Conservation (phyloP, 768 basidiomycete genomes). For the Lentinus tigrinus region DNA sequence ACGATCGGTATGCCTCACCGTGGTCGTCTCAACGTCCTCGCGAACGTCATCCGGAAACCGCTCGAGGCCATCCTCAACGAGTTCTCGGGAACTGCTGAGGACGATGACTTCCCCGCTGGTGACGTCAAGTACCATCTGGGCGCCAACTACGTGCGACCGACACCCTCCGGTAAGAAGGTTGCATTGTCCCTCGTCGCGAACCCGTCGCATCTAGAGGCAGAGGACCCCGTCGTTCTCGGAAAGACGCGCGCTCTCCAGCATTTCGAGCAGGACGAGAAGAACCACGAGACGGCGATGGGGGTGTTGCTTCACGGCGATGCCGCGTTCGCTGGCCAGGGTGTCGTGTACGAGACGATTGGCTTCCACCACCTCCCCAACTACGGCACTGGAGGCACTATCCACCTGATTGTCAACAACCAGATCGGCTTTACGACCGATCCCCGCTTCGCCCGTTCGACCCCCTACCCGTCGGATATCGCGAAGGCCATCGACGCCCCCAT, state of each 20-base stretch:
- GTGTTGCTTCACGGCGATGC: conserved; percentile 97
- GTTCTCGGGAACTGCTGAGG: conserved; percentile 72
- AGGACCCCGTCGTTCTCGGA: conserved; percentile 96
- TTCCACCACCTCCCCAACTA: conserved; percentile 94
- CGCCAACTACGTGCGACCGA: conserved; percentile 97
- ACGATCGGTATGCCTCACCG: conserved; percentile 99
- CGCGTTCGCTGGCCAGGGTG: conserved; percentile 96
- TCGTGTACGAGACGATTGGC: conserved; percentile 99
- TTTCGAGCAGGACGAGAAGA: conserved; percentile 81
- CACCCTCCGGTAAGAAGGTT: conserved; percentile 97
- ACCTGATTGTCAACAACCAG: conserved; percentile 98
- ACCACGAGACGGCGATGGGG: conserved; percentile 86
- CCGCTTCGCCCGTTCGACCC: conserved; percentile 94
- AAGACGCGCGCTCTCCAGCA: conserved; percentile 98
- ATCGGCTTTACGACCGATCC: conserved; percentile 99
- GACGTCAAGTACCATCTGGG: conserved; percentile 99
- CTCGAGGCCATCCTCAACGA: conserved; percentile 98
- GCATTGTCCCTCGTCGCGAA: conserved; percentile 97
- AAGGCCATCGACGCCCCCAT: conserved; percentile 98
- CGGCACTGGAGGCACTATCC: conserved; percentile 97
- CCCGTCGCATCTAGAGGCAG: conserved; percentile 97
- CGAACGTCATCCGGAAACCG: conserved; percentile 98
- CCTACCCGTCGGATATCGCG: conserved; percentile 97
- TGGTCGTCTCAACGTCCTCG: conserved; percentile 95
- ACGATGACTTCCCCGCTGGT: conserved; percentile 81